phyloP scores from a whole-genome alignment of 2,329 filamentous ascomycete species.

The Talaromyces sp. region DNA sequence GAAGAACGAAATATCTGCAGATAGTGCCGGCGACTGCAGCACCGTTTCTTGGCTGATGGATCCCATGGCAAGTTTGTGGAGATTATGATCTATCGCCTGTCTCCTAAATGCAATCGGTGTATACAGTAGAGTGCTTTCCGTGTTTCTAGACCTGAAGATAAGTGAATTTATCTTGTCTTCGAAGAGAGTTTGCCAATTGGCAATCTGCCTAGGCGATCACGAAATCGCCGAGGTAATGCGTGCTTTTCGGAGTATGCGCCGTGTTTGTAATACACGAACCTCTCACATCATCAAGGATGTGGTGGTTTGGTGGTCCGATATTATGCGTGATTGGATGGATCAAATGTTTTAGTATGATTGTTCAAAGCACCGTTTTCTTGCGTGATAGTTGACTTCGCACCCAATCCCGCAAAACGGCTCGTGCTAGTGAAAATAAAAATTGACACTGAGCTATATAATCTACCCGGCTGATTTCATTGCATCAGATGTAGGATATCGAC shows the following conservation, averaged over 20 bases:
- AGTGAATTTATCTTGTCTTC: neutral
- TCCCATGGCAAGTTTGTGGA: neutral
- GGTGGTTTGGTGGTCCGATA: neutral
- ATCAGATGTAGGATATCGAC: neutral
- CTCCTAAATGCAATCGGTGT: neutral
- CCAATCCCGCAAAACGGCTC: neutral
- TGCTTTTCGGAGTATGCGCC: neutral
- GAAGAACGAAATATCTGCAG: conserved; percentile 24
- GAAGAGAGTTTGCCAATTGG: neutral
- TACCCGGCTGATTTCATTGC: neutral
- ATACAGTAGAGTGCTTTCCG: neutral
- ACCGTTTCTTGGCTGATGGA: neutral
- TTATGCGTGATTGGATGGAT: neutral
- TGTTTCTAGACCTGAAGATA: neutral
- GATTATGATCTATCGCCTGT: neutral
- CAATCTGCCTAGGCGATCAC: neutral
- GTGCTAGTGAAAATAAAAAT: neutral
- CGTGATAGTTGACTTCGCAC: neutral
- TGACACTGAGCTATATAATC: neutral
- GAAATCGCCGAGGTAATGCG: neutral
- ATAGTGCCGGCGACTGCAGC: neutral
- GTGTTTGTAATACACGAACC: neutral
- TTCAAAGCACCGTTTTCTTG: neutral
- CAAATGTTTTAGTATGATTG: neutral
- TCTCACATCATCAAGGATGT: neutral